Evolutionary conservation across 108 stramenopile species (phyloP), one percentile per base, ranked within the genome.

Genomic region (Cyclotella baltica): DNA sequence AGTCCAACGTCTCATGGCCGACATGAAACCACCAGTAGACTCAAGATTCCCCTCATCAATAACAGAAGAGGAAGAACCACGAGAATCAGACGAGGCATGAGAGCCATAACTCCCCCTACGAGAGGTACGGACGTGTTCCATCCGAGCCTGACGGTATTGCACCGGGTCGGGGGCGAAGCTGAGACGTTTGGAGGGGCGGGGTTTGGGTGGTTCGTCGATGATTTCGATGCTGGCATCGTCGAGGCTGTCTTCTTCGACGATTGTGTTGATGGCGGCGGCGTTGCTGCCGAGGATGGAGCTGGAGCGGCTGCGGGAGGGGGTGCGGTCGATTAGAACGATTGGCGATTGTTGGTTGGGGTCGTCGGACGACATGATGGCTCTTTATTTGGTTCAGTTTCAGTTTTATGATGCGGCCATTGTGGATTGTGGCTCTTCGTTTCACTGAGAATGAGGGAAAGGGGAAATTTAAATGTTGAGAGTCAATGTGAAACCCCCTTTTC

Each of bases 111-210:
- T 13, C 0, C 38, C 25, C 0, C 63, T 33, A 6, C 10, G 33
- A 30, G 28, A 30, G 31, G 15, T 33, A 4, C 58, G 58, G 9
- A 33, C n/a, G 31, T 16, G 9, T 19, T 33, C 29, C 33, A 33
- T 23, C 22, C 63, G 28, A 29, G 67, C 67, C 15, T 52, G 10
- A 1, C 67, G 27, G 33, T 67, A 67, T 8, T 51, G 27, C 20
- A 67, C 67, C 15, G 67, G 67, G 33, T 67, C 67, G 18, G 67
- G 67, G n/a, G 67, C 67, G 23, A 67, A 67, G 50, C 67, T 67
- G 2, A 40, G 38, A n/a, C 67, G 46, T 30, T 67, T 67, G 22
- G 27, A 2, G 13, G 67, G 48, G 16, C 50, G 67, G 3, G 48
- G 58, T 19, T 8, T 10, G 19, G 19, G 51, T 4, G 11, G 10